These are phyloP conservation scores for Aleurites moluccanus DNA, from an alignment of 441 rosid species.

Conservation along the genomic window DNA sequence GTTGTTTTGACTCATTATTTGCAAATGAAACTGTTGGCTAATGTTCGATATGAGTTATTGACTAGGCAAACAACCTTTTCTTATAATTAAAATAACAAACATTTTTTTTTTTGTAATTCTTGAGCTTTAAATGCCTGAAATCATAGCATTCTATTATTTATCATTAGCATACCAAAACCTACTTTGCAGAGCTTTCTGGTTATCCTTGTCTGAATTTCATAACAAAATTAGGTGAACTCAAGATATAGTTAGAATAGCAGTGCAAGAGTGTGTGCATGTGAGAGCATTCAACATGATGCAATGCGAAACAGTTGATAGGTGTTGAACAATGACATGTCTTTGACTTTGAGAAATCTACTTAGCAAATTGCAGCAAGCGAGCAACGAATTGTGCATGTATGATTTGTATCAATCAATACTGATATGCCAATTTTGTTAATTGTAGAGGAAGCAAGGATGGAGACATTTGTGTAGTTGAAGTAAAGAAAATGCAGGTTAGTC, in stretches of 20 bases:
- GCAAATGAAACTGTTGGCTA: neutral
- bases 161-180: neutral
- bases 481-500: slow-evolving; percentile 86
- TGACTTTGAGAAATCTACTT: neutral
- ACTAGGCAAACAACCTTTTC: neutral
- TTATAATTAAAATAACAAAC: neutral
- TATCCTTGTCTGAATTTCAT: neutral
- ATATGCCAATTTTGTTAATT: slow-evolving; percentile 20
- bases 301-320: neutral
- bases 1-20: neutral
- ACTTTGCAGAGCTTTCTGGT: neutral
- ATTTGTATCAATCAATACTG: neutral
- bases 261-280: neutral
- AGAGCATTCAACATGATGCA: neutral
- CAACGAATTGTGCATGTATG: neutral
- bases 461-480: slow-evolving; percentile 78
- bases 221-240: neutral
- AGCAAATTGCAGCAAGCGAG: neutral
- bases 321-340: neutral
- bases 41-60: slow-evolving; percentile 6
- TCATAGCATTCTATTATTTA: neutral
- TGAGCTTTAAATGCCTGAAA: neutral
- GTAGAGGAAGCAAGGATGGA: slow-evolving; percentile 93
- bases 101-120: neutral
- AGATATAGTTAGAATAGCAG: slow-evolving; percentile 8